Conservation (phyloP, 108 stramenopile species). For the Asterionellopsis glacialis region DNA sequence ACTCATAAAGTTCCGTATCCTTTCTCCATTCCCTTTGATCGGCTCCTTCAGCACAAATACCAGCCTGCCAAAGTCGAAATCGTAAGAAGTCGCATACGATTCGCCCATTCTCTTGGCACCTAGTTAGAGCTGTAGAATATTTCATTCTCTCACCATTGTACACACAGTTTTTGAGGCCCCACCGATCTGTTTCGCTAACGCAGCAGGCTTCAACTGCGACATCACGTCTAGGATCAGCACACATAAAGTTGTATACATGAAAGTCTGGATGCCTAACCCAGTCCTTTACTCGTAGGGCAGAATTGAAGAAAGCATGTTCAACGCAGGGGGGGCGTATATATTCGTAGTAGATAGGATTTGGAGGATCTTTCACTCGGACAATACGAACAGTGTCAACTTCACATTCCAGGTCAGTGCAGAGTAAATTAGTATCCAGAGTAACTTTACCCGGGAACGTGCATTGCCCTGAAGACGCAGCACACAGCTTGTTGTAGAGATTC, state of each 20-base stretch:
- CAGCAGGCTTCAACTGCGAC: background rate
- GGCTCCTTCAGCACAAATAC: background rate
- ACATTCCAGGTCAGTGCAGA: conserved; percentile 30
- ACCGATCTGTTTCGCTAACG: no score
- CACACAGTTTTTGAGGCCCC: conserved; percentile 24
- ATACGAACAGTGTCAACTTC: conserved; percentile 48
- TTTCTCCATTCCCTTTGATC: background rate
- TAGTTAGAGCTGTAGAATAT: background rate
- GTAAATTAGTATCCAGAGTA: no score
- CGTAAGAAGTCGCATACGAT: background rate
- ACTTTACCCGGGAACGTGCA: no score
- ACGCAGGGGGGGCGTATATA: conserved; percentile 67
- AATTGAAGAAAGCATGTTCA: conserved; percentile 43
- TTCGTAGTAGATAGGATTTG: conserved; percentile 44
- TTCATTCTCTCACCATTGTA: conserved; percentile 17
- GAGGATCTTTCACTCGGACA: conserved; percentile 34
- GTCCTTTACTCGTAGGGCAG: conserved; percentile 42
- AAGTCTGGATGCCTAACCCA: background rate
- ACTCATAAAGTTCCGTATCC: background rate
- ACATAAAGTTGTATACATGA: conserved; percentile 22
- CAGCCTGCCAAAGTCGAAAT: no score
- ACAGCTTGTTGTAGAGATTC: no score
- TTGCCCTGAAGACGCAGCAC: no score
- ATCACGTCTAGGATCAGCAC: conserved; percentile 11
- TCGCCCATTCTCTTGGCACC: background rate